Conservation (phyloP, 345 rosid species). For the Physaria fendleri region DNA sequence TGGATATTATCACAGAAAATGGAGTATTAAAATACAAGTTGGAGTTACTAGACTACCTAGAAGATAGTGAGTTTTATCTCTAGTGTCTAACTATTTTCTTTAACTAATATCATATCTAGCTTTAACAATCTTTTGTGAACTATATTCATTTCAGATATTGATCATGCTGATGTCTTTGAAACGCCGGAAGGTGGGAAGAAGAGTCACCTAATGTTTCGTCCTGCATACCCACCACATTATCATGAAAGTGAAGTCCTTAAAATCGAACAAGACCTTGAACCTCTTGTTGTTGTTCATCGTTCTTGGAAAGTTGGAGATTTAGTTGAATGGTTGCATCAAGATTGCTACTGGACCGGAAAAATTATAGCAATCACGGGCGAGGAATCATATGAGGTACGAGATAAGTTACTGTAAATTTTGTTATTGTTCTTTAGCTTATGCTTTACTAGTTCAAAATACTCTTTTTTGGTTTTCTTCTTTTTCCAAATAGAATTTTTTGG, state of each 20-base stretch:
- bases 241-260: neutral
- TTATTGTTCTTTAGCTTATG: neutral
- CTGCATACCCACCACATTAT: conserved; percentile 9
- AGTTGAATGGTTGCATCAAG: conserved; percentile 17
- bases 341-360: conserved; percentile 8
- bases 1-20: neutral
- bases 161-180: conserved; percentile 8
- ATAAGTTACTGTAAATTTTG: neutral
- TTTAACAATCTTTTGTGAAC: neutral
- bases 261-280: neutral
- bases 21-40: neutral
- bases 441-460: neutral
- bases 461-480: neutral
- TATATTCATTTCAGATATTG: neutral
- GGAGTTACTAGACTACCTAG: neutral
- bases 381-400: neutral
- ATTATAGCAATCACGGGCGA: neutral
- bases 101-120: neutral
- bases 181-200: neutral
- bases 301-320: conserved; percentile 22
- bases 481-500: too few relatives aligned
- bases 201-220: conserved; percentile 12
- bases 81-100: neutral
- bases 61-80: neutral
- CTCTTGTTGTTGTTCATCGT: conserved; percentile 1